Base-by-base conservation (phyloP, 1,139 yeast species). In the Geotrichum histeridarum region DNA sequence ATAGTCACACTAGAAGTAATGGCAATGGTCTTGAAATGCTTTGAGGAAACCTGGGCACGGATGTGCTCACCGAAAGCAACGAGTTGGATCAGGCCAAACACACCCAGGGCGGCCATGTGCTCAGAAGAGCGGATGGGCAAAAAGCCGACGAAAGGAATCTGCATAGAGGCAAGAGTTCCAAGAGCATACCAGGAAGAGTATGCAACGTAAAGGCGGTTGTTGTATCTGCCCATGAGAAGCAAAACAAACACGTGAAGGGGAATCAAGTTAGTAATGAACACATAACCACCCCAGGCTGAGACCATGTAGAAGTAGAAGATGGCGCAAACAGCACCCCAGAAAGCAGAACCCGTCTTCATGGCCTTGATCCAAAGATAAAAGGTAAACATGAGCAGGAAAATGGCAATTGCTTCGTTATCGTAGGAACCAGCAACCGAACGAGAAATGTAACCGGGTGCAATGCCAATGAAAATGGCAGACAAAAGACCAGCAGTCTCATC, bases 281-380 rank as follows among this genome's bases (percentile, higher is more conserved):
- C 99, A 69, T 94, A 94, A 22, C 99, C 99, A 77, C 99, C 99
- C 99, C 99, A 94, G n/a, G 99, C 99, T 53, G 96, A 85, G 52
- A 94, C 99, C 99, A 94, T 94, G 77, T 94, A 94, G 72, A 94
- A 94, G 75, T 94, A 94, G 65, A 84, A 86, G 48, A 89, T 70
- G 1, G 99, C 95, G 37, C 98, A 83, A 64, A 86, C 73, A 5
- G 94, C 79, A 17, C 91, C 95, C 77, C 84, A 88, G 63, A 87
- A 78, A 15, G 90, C 84, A 2, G 96, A 87, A 35, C 99, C 99
- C 49, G 86, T 75, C 71, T 91, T 93, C 73, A 89, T 80, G 14
- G 96, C 84, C 72, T 89, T 90, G 72, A 93, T 86, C 99, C 99
- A 94, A 60, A 89, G 80, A 77, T 83, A 91, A 71, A 94, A 94